Evolutionary conservation across 2,329 filamentous ascomycete species (phyloP), one percentile per base, ranked within the genome.

Genomic region (Sphaerostilbella broomeana): DNA sequence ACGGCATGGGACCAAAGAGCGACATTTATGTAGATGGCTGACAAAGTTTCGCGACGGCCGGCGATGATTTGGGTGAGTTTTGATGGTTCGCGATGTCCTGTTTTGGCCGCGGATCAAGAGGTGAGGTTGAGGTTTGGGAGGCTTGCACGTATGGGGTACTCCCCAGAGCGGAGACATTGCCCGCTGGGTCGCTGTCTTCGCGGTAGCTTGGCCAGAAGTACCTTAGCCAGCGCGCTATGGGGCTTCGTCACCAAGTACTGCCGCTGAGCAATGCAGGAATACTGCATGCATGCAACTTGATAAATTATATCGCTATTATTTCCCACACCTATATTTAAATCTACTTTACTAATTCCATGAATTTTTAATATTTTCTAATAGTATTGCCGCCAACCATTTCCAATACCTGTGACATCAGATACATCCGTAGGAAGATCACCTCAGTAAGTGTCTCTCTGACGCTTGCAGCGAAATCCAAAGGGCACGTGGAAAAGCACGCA

Each of bases 61-160:
- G 49, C 56, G 66, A 66, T 60, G 60, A 46, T 53, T 57, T 66
- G 68, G 60, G 54, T 60, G 54, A 60, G 64, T 54, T 58, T 63
- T 63, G 74, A 77, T 77, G 72, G 63, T 61, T 69, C 63, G 62
- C 56, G 63, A 61, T 59, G 48, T 57, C 59, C 57, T 57, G 59
- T 67, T 72, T 72, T 68, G 61, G 63, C 65, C 64, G 71, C 62
- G 62, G 63, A 64, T 64, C 62, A 60, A 70, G 67, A 67, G 65
- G 62, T 75, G 73, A 77, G 65, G 72, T 77, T 71, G 62, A 69
- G 64, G 62, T 67, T 67, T 61, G 60, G 63, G 57, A 54, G 48
- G 56, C 54, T 53, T 53, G 56, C 54, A 44, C 32, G 42, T 34
- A 44, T 42, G 42, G 42, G 54, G 57, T 54, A 57, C 55, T 58